Base-by-base conservation (phyloP, 768 basidiomycete genomes). In the Mycena kentingensis region DNA sequence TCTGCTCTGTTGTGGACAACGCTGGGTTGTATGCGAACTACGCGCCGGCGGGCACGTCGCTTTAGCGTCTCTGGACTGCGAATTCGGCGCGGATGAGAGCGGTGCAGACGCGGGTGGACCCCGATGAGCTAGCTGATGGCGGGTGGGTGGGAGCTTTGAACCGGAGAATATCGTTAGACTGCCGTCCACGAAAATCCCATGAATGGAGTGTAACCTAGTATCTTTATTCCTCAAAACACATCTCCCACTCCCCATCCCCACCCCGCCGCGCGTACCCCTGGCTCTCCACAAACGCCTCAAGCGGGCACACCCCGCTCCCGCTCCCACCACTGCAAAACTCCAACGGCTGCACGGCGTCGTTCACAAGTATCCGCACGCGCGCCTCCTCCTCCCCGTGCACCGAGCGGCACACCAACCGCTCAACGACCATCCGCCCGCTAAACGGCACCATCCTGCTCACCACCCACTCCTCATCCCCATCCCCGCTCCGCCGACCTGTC, bases 301-400 rank as follows among this genome's bases (percentile, higher is more conserved):
- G 62, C 49, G 71, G 65, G 62, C 91, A 94, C 53, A 93, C 38
- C 12, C 10, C 88, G 83, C 47, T 83, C 63, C 36, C 21, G 34
- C 49, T 32, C 63, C 67, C 59, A 6, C 71, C 80, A 18, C 74
- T 77, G 61, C 87, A 89, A 62, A 90, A 85, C 42, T 69, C 72
- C 29, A 87, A 63, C 0, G 82, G 78, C 65, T 86, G 83, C 27
- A 88, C 62, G 5, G 78, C 84, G 57, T 93, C 88, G 54, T 92
- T 88, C 50, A 94, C 83, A 19, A 94, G 69, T n/a, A 94, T 74
- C 57, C 92, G 74, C 24, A 94, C 80, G 60, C 77, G 85, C 56
- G 77, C 74, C 36, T 67, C 68, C 5, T 49, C 36, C n/a, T 45
- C 25, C 32, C 32, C 27, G 31, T 34, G 21, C 19, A 56, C 49